phyloP scores from a whole-genome alignment of 2,329 filamentous ascomycete genomes.

The Ophiostoma tasmaniense region DNA sequence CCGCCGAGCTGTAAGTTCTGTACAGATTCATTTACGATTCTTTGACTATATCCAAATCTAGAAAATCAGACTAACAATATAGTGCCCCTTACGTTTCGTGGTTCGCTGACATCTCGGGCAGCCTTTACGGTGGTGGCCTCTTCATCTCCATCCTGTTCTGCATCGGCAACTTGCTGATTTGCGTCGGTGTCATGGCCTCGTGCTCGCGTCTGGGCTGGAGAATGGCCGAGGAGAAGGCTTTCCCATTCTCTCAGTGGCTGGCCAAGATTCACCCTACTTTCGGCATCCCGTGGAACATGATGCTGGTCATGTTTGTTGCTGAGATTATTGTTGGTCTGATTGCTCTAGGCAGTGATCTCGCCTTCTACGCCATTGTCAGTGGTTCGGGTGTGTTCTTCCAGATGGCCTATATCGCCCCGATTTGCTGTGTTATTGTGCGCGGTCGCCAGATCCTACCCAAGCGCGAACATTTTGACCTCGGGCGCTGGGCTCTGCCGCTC shows the following conservation, averaged over 20 bases:
- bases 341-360: neutral
- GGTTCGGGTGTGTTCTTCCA: neutral
- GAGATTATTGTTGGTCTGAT: neutral
- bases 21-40: no score
- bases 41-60: neutral
- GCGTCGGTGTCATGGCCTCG: neutral
- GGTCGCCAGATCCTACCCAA: neutral
- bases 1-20: neutral
- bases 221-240: neutral
- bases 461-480: neutral
- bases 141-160: conserved; percentile 1
- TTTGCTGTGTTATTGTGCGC: neutral
- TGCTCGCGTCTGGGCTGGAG: neutral
- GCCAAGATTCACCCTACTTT: neutral
- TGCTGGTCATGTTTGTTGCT: conserved; percentile 3
- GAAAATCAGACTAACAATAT: neutral
- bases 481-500: conserved; percentile 1
- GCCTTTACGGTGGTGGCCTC: neutral
- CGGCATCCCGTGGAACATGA: conserved; percentile 1
- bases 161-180: neutral
- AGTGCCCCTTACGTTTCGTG: neutral
- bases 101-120: neutral
- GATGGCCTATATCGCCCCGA: neutral
- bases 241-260: neutral
- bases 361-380: neutral